These are phyloP conservation scores for Coniochaeta sp. DNA, from an alignment of 2,329 filamentous ascomycete species.

Conservation along the genomic window DNA sequence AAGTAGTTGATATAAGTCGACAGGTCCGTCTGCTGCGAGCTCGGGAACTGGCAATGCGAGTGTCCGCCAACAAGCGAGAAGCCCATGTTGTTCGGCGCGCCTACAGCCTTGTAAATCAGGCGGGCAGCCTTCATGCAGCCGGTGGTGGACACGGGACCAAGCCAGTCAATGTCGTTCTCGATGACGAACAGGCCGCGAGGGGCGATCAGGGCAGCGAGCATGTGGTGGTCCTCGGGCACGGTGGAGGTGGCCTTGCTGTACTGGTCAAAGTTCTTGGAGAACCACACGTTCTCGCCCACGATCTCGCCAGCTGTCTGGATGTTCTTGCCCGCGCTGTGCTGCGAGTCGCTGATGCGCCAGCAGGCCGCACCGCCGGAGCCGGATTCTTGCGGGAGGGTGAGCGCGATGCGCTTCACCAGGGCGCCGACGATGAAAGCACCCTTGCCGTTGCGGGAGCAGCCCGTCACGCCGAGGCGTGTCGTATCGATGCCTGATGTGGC, in stretches of 20 bases:
- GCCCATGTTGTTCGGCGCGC: slow-evolving; percentile 46
- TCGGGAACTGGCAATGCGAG: slow-evolving; percentile 48
- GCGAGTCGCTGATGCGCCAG: slow-evolving; percentile 47
- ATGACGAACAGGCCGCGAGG: slow-evolving; percentile 47
- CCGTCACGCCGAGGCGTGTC: slow-evolving; percentile 46
- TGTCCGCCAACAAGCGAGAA: slow-evolving; percentile 48
- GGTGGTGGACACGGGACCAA: slow-evolving; percentile 47
- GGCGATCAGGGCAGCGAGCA: slow-evolving; percentile 47
- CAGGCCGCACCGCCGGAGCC: slow-evolving; percentile 54
- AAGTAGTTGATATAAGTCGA: slow-evolving; percentile 49
- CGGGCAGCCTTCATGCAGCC: slow-evolving; percentile 49
- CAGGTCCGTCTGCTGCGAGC: slow-evolving; percentile 41
- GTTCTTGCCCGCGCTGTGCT: slow-evolving; percentile 44
- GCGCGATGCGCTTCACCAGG: slow-evolving; percentile 48
- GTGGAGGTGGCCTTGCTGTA: slow-evolving; percentile 37
- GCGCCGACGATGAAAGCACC: slow-evolving; percentile 55
- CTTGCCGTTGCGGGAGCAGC: slow-evolving; percentile 58
- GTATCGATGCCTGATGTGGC: slow-evolving; percentile 39
- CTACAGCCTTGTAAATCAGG: slow-evolving; percentile 45
- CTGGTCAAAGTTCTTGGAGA: slow-evolving; percentile 45
- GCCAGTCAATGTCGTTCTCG: slow-evolving; percentile 54
- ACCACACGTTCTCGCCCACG: slow-evolving; percentile 56
- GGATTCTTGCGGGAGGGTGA: slow-evolving; percentile 56
- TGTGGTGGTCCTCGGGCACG: slow-evolving; percentile 50
- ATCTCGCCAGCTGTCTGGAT: slow-evolving; percentile 55